Base-by-base conservation (phyloP, 495 filamentous ascomycete genomes). In the Barbatosphaeria neglecta region DNA sequence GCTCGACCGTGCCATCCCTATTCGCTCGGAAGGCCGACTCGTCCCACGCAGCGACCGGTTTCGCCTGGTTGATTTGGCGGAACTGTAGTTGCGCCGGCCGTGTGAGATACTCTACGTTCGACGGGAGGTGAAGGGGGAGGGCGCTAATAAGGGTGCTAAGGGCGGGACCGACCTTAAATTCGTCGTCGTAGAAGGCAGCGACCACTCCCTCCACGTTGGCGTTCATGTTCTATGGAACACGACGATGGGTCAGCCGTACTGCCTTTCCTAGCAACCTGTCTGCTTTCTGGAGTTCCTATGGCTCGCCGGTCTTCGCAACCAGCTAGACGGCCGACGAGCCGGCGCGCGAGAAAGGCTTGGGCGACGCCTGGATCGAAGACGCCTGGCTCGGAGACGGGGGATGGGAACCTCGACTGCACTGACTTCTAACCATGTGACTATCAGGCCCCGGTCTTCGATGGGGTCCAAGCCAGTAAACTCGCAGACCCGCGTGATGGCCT, bases 161-260 rank as follows among this genome's bases (percentile, higher is more conserved):
- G 28, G 24, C 20, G 35, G 19, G 23, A 35, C 50, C 38, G 56
- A 74, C 71, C 56, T 68, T 69, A 0, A 51, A 52, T 5, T 61
- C 41, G 25, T 66, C 46, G 42, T 76, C 69, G 28, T 67, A 67
- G 46, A 63, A 73, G 44, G 74, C 68, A 41, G 63, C 63, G 6
- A 67, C 50, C 6, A 75, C 72, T 37, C 50, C 54, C 6, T 67
- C 60, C 18, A 69, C 45, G 43, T 74, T 59, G 33, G 68, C 67
- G 24, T 65, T 61, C 37, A 75, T 74, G 7, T 48, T 53, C 65
- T 61, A 46, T 47, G 60, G 49, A 18, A 35, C 45, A 33, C 17
- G 33, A 22, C 13, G 43, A n/a, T 4, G 15, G 7, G 22, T 40
- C 7, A 20, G 38, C 31, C 13, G 13, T n/a, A 4, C 27, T 31